phyloP scores from a whole-genome alignment of 148 eudicot species.

The Amaranthus cruentus region DNA sequence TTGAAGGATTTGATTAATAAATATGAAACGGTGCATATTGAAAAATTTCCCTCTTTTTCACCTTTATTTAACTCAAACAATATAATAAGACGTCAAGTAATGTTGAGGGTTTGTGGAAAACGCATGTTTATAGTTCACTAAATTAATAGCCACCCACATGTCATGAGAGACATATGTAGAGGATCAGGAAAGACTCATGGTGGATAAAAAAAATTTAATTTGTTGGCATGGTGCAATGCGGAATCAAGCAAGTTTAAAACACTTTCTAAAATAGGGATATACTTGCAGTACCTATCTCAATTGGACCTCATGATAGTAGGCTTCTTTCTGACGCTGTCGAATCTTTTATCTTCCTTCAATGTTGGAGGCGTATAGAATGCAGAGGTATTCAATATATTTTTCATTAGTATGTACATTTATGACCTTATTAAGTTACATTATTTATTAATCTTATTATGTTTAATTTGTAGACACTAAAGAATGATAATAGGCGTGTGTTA shows the following conservation, averaged over 20 bases:
- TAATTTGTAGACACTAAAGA: too few species aligned
- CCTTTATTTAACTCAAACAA: not conserved
- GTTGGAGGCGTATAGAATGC: too few species aligned
- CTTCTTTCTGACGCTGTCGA: too few species aligned
- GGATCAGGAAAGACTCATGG: not conserved
- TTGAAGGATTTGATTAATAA: not conserved
- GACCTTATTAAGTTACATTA: too few species aligned
- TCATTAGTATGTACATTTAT: too few species aligned
- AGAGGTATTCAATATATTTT: too few species aligned
- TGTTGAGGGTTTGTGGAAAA: not conserved
- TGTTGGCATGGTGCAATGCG: slow-evolving; percentile 5
- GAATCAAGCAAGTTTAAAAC: not conserved
- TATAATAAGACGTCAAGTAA: not conserved
- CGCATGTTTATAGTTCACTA: not conserved
- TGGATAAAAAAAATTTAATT: not conserved
- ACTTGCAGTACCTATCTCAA: slow-evolving; percentile 1
- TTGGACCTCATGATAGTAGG: too few species aligned
- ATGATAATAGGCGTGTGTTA: too few species aligned
- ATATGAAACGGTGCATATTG: not conserved
- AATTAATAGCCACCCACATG: not conserved
- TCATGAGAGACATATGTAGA: not conserved
- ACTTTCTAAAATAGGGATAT: slow-evolving; percentile 8
- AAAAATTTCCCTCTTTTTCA: not conserved
- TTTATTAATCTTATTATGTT: too few species aligned
- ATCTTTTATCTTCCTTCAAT: too few species aligned